phyloP scores from a whole-genome alignment of 2,329 filamentous ascomycete genomes.

The Aspergillus pseudoglaucus region DNA sequence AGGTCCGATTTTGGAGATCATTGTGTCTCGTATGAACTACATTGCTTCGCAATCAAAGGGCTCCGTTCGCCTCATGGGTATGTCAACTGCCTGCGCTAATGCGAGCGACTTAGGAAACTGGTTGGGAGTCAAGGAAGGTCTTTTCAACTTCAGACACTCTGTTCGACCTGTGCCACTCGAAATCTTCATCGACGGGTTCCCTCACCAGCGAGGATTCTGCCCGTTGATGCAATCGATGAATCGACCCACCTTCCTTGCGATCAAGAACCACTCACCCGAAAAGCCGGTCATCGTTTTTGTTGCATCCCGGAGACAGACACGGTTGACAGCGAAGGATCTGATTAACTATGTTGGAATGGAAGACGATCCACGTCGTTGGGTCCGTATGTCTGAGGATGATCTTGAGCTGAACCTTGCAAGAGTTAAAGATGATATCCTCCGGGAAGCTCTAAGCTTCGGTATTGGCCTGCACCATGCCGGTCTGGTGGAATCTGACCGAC shows the following conservation, averaged over 20 bases:
- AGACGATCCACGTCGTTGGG: conserved; percentile 87
- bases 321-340: conserved; percentile 88
- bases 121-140: conserved; percentile 89
- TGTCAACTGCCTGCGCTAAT: conserved; percentile 98
- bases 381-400: conserved; percentile 92
- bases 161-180: conserved; percentile 93
- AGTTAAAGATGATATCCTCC: conserved; percentile 87
- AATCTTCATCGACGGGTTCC: conserved; percentile 96
- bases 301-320: conserved; percentile 87
- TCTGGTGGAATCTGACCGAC: conserved; percentile 87
- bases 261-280: conserved; percentile 91
- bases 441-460: conserved; percentile 92
- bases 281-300: conserved; percentile 99
- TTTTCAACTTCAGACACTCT: conserved; percentile 97
- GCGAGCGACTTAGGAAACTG: conserved; percentile 90
- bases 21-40: conserved; percentile 91
- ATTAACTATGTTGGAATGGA: conserved; percentile 99
- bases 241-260: conserved; percentile 87
- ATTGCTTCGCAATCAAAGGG: conserved; percentile 91
- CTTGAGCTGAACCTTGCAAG: conserved; percentile 77
- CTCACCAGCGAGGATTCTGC: conserved; percentile 89
- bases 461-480: conserved; percentile 97
- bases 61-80: conserved; percentile 84
- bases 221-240: conserved; percentile 99
- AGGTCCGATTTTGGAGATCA: conserved; percentile 96